Conservation (phyloP, 345 rosid species). For the Linum usitatissimum region DNA sequence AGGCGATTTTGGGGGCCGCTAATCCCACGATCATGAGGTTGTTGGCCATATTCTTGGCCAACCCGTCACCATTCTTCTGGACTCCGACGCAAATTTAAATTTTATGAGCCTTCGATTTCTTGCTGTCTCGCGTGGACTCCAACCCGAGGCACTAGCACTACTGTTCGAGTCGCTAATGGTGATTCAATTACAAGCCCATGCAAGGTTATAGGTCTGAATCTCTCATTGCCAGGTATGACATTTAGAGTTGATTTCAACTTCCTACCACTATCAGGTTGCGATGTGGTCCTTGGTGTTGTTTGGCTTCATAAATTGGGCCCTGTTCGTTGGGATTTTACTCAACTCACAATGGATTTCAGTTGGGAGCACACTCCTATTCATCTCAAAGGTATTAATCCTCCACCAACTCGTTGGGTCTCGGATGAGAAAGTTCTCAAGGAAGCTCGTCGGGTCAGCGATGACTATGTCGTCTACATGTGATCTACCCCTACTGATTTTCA, state of each 20-base stretch:
- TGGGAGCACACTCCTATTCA: neutral
- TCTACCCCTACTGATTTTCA: neutral
- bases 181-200: neutral
- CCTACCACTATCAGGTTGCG: neutral
- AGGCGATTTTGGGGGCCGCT: neutral
- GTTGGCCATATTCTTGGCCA: too few relatives aligned
- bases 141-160: too few relatives aligned
- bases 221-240: neutral
- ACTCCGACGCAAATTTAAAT: too few relatives aligned
- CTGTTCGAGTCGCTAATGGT: neutral
- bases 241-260: neutral
- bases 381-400: neutral
- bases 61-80: too few relatives aligned
- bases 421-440: too few relatives aligned
- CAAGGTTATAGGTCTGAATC: neutral
- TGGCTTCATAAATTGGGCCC: neutral
- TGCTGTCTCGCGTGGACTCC: too few relatives aligned
- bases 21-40: neutral
- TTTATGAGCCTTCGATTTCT: too few relatives aligned
- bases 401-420: neutral
- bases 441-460: too few relatives aligned
- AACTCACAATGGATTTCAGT: neutral
- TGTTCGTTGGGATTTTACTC: neutral
- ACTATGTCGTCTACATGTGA: neutral
- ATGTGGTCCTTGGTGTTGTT: neutral